phyloP scores from a whole-genome alignment of 768 basidiomycete genomes.

The Kwoniella dejecticola region DNA sequence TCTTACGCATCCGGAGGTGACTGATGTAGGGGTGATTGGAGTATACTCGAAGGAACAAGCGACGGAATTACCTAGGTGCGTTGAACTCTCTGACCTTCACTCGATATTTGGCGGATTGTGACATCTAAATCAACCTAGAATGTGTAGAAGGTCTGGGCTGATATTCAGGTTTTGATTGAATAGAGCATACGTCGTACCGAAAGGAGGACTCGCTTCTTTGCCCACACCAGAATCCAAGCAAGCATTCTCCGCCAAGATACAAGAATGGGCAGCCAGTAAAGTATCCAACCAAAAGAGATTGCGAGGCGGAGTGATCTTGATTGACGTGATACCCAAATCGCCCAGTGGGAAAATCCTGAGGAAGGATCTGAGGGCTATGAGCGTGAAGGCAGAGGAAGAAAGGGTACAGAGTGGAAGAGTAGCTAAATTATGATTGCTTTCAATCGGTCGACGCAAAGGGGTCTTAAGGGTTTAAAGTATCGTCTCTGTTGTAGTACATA shows the following conservation, averaged over 20 bases:
- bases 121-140: no score
- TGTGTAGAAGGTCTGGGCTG: no score
- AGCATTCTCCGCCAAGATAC: constrained; percentile 62
- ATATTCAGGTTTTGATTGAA: no score
- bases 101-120: constrained; percentile 1
- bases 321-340: constrained; percentile 73
- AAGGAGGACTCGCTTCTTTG: constrained; percentile 27
- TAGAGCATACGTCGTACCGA: constrained; percentile 57
- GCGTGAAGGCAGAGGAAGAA: constrained; percentile 61
- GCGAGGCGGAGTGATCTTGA: constrained; percentile 68
- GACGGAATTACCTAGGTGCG: constrained; percentile 69
- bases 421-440: constrained; percentile 30
- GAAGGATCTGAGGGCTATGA: constrained; percentile 70
- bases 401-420: constrained; percentile 14
- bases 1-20: constrained; percentile 71
- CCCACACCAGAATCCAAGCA: constrained; percentile 53
- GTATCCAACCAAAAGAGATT: constrained; percentile 72
- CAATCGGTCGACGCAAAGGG: background rate
- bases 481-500: background rate
- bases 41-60: constrained; percentile 67
- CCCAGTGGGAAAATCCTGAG: constrained; percentile 86
- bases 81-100: background rate
- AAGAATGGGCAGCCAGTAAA: constrained; percentile 67
- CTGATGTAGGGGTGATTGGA: constrained; percentile 80
- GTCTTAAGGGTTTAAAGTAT: background rate